Evolutionary conservation across 169 alveolate genomes (phyloP).

Genomic region (Neospora caninum): DNA sequence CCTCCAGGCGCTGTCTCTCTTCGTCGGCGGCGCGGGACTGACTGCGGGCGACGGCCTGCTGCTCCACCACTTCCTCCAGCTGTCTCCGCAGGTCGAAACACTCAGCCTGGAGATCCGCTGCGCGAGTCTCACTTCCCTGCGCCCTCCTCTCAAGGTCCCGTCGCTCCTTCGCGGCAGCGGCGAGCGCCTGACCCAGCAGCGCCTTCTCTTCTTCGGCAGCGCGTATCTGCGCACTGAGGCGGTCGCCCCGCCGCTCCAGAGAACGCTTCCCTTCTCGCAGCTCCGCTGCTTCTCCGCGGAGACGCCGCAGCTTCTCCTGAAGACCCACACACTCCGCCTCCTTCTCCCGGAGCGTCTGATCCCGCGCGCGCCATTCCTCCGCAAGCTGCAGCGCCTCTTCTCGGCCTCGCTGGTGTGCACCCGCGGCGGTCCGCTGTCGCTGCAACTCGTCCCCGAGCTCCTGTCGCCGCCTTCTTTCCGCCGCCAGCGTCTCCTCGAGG

Average conservation of each 20-base stretch:
- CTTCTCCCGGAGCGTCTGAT: background rate
- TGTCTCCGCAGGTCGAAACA: background rate
- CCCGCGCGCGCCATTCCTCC: background rate
- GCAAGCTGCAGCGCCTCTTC: background rate
- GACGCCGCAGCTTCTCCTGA: background rate
- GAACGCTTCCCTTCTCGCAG: background rate
- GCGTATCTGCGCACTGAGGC: background rate
- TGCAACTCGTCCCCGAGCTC: background rate
- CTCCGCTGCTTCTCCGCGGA: constrained; percentile 19
- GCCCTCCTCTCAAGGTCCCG: background rate
- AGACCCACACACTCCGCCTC: background rate
- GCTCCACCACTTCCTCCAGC: background rate
- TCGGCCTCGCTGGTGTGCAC: background rate
- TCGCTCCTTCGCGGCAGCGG: background rate
- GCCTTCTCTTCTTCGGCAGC: background rate
- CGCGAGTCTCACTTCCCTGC: background rate
- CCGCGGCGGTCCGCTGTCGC: background rate
- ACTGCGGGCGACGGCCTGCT: constrained; percentile 8
- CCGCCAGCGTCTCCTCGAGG: background rate
- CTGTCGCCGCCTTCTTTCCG: background rate
- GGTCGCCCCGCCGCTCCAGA: background rate
- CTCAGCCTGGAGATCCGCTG: background rate
- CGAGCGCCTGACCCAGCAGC: background rate
- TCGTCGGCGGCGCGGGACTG: background rate
- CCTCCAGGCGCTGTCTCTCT: constrained; percentile 14